Evolutionary conservation across 2,329 filamentous ascomycete species (phyloP).

Genomic region (Diplodia scrobiculata): DNA sequence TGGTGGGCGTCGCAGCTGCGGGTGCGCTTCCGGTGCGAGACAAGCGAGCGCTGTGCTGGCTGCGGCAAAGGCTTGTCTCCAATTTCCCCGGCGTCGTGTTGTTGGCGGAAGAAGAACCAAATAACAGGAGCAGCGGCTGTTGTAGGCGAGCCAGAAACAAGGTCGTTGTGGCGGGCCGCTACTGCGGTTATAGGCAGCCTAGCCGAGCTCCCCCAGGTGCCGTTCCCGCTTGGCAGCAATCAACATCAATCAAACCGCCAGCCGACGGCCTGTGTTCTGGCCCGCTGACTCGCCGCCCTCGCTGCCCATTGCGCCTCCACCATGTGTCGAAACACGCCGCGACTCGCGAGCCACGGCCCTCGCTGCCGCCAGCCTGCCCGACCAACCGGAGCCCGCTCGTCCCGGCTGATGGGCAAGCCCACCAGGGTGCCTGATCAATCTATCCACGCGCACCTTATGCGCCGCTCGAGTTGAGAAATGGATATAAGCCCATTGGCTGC

Average conservation of each 20-base stretch:
- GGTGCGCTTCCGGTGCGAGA: neutral
- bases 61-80: conserved; percentile 14
- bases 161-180: neutral
- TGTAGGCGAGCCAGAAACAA: conserved; percentile 10
- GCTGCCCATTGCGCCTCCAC: neutral
- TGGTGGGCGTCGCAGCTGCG: neutral
- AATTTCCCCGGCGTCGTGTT: neutral
- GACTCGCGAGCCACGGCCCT: conserved; percentile 18
- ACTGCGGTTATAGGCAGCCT: neutral
- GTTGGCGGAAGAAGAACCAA: conserved; percentile 21
- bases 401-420: neutral
- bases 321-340: conserved; percentile 12
- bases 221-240: conserved; percentile 14
- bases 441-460: neutral
- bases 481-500: conserved; percentile 21
- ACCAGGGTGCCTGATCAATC: neutral
- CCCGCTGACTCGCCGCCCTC: conserved; percentile 1
- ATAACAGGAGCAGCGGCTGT: conserved; percentile 21
- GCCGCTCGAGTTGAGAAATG: neutral
- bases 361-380: neutral
- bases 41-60: neutral
- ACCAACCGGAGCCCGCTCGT: neutral
- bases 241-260: conserved; percentile 21
- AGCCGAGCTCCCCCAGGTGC: conserved; percentile 1
- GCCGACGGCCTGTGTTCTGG: neutral